Evolutionary conservation across 805 yeast species (phyloP).

Genomic region (Ogataea dorogensis): DNA sequence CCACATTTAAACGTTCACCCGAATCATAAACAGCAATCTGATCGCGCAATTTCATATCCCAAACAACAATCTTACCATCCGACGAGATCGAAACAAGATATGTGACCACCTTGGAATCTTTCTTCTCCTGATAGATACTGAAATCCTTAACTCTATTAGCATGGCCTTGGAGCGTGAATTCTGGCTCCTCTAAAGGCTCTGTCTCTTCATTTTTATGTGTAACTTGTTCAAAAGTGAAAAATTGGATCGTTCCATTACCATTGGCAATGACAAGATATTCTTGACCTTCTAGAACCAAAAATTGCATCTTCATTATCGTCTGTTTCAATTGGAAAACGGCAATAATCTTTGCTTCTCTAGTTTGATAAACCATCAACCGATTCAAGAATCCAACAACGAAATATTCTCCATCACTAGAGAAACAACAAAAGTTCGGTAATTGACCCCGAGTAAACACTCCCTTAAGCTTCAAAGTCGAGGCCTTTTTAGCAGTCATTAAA

Average conservation of each 20-base stretch:
- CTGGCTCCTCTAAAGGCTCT: conserved; percentile 40
- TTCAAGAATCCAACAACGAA: conserved; percentile 75
- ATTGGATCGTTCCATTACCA: conserved; percentile 66
- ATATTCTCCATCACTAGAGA: conserved; percentile 58
- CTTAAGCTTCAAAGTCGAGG: conserved; percentile 73
- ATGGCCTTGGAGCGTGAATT: conserved; percentile 71
- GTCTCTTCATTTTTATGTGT: conserved; percentile 16
- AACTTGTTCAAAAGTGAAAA: conserved; percentile 40
- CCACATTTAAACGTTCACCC: conserved; percentile 89
- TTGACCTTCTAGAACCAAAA: conserved; percentile 41
- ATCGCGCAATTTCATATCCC: conserved; percentile 70
- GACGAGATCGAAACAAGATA: conserved; percentile 82
- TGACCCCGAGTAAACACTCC: conserved; percentile 68
- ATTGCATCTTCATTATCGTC: conserved; percentile 68
- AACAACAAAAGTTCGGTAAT: conserved; percentile 28
- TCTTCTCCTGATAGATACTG: conserved; percentile 41
- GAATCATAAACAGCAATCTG: conserved; percentile 89
- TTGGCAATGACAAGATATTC: conserved; percentile 68
- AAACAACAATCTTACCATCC: conserved; percentile 89
- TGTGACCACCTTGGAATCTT: conserved; percentile 33
- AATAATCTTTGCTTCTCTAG: conserved; percentile 58
- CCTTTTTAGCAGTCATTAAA: conserved; percentile 93
- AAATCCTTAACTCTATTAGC: conserved; percentile 83
- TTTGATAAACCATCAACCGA: conserved; percentile 62
- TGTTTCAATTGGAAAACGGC: conserved; percentile 49